phyloP scores from a whole-genome alignment of 306 rosid genomes.

The Castanea sativa region DNA sequence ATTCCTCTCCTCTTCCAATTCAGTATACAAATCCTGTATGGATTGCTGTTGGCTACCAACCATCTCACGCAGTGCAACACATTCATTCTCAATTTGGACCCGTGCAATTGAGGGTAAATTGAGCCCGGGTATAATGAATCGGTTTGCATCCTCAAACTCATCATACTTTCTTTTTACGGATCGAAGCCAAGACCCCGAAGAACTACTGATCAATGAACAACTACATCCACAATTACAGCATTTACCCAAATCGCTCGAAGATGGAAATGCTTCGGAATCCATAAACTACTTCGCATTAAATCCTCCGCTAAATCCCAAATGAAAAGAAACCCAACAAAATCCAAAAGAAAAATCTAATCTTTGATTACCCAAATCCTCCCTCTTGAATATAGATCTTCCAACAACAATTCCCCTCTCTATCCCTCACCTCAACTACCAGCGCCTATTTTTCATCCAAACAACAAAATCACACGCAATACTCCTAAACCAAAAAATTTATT shows the following conservation, averaged over 20 bases:
- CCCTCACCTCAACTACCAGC: conserved; percentile 27
- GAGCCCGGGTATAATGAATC: conserved; percentile 42
- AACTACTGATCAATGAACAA: conserved; percentile 44
- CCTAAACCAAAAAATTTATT: not conserved
- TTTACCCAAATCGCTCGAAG: conserved; percentile 53
- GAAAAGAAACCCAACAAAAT: conserved; percentile 11
- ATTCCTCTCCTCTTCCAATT: conserved; percentile 94
- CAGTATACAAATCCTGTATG: conserved; percentile 70
- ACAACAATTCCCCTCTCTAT: conserved; percentile 32
- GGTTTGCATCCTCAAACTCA: conserved; percentile 54
- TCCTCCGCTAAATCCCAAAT: conserved; percentile 31
- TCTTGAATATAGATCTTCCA: conserved; percentile 11
- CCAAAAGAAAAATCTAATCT: conserved; percentile 2
- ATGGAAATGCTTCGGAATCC: conserved; percentile 54
- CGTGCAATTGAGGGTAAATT: conserved; percentile 42
- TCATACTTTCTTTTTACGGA: conserved; percentile 77
- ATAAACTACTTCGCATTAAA: conserved; percentile 43
- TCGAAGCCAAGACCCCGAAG: conserved; percentile 70
- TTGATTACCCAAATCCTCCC: conserved; percentile 21
- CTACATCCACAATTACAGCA: conserved; percentile 67
- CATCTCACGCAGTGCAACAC: conserved; percentile 75
- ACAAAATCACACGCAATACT: conserved; percentile 41
- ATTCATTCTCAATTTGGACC: conserved; percentile 74
- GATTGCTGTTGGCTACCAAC: conserved; percentile 65
- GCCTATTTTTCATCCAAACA: conserved; percentile 34